Base-by-base conservation (phyloP, 176 grass and related monocot genomes). In the Aegilops bicornis region DNA sequence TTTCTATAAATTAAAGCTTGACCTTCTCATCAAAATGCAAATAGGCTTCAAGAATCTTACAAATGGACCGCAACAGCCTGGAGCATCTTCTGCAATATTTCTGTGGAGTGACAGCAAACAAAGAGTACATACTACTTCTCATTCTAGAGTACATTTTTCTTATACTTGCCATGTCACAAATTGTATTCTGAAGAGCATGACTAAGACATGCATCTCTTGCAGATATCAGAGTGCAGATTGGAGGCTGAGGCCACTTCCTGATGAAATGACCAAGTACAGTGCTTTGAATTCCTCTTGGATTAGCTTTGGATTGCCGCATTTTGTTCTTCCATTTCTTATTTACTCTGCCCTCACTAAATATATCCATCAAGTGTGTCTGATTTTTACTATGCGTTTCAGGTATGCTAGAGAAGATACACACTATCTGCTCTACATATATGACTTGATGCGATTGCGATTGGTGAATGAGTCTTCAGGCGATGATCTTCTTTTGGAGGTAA, bases 391-490 rank as follows among this genome's bases (percentile, higher is more conserved):
- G 87, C 4, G 87, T 35, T 83, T 82, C 71, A 98, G 96, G 82
- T 98, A 98, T 76, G 97, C 92, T 45, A 98, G 94, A 92, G 97
- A 98, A 92, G 97, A 98, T 87, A 98, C 97, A 82, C 97, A 98
- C 80, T 98, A 96, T 86, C 92, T 98, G 39, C 82, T 98, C 19
- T 92, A 96, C 80, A 96, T 98, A 88, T 94, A 94, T 84, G 97
- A 98, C 78, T 62, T 94, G 47, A 98, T 96, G 94, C 95, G 84
- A 88, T 79, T 81, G 52, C 90, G 64, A 83, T 79, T 98, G 82
- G 11, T 90, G 56, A 91, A 92, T 16, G 75, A 84, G 85, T 93
- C 94, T 16, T 88, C 87, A 58, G 63, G 80, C 81, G 90, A 67
- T 83, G 94, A 96, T 92, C 50, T 89, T 58, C 90, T 98, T 84